These are phyloP conservation scores for Rhynchosporium graminicola DNA, from an alignment of 2,329 filamentous ascomycete genomes.

Conservation along the genomic window DNA sequence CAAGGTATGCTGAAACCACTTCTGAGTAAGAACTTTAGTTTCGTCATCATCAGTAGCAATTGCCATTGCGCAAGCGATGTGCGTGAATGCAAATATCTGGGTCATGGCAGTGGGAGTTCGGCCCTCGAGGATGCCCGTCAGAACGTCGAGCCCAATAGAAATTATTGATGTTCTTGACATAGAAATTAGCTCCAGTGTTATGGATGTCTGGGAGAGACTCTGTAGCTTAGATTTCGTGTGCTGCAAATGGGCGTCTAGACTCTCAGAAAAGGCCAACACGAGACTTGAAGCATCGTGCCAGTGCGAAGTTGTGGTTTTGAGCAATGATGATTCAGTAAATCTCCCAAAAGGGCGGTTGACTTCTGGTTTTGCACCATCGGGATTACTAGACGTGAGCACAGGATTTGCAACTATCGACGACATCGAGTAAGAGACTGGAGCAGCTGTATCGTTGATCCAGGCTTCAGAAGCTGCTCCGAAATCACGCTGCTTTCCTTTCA, in stretches of 20 bases:
- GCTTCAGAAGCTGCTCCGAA: constrained; percentile 20
- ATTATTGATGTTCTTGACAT: constrained; percentile 33
- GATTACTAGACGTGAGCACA: neutral
- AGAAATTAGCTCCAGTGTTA: constrained; percentile 29
- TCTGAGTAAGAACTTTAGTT: constrained; percentile 26
- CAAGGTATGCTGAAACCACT: constrained; percentile 33
- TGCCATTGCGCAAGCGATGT: constrained; percentile 34
- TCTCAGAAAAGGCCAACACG: constrained; percentile 32
- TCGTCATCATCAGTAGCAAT: constrained; percentile 30
- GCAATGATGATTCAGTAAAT: constrained; percentile 21
- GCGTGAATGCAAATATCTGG: constrained; percentile 35
- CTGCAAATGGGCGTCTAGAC: constrained; percentile 32
- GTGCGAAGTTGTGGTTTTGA: constrained; percentile 26
- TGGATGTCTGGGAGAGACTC: constrained; percentile 25
- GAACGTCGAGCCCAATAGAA: constrained; percentile 33
- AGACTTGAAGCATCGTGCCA: constrained; percentile 29
- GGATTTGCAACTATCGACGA: neutral
- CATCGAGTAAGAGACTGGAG: constrained; percentile 6
- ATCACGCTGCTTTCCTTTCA: constrained; percentile 25
- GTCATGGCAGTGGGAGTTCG: constrained; percentile 33
- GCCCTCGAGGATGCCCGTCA: constrained; percentile 33
- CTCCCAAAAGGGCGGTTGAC: constrained; percentile 26
- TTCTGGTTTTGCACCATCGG: neutral
- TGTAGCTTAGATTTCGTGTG: constrained; percentile 31
- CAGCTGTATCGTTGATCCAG: constrained; percentile 14